Evolutionary conservation across 768 basidiomycete species (phyloP).

Genomic region (Kwoniella heveanensis): DNA sequence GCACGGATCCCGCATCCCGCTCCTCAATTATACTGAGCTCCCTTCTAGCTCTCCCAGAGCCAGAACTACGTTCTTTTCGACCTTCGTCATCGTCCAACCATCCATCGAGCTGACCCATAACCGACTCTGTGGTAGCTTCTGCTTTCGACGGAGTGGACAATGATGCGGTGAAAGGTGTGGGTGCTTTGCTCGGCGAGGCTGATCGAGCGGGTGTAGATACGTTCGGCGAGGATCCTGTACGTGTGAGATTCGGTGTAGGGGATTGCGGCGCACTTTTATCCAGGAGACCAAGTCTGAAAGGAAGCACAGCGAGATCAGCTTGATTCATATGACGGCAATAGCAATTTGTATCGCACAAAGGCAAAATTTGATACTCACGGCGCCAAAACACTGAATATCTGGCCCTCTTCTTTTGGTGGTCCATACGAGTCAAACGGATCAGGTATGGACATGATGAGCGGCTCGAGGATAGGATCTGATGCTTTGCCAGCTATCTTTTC

Average conservation of each 20-base stretch:
- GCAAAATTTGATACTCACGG: slow-evolving; percentile 58
- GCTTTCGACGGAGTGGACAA: slow-evolving; percentile 22
- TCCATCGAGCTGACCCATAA: slow-evolving; percentile 29
- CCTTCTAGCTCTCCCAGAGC: slow-evolving; percentile 40
- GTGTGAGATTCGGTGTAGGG: slow-evolving; percentile 33
- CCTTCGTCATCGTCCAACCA: slow-evolving; percentile 30
- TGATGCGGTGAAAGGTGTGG: slow-evolving; percentile 22
- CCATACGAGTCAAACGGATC: slow-evolving; percentile 94
- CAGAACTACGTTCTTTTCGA: neutral
- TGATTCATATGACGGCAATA: too few species aligned
- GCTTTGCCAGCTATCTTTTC: slow-evolving; percentile 61
- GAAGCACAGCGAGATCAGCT: neutral
- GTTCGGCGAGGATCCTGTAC: slow-evolving; percentile 26
- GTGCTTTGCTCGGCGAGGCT: slow-evolving; percentile 27
- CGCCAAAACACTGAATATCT: slow-evolving; percentile 89
- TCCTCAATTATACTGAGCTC: slow-evolving; percentile 55
- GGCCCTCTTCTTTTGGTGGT: slow-evolving; percentile 80
- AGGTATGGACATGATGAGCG: slow-evolving; percentile 83
- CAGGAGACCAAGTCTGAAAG: slow-evolving; percentile 29
- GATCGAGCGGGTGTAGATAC: slow-evolving; percentile 24
- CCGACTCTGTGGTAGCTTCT: slow-evolving; percentile 36
- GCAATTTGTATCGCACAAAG: neutral
- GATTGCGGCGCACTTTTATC: slow-evolving; percentile 31
- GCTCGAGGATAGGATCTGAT: slow-evolving; percentile 83
- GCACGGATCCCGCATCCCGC: slow-evolving; percentile 20